Evolutionary conservation across 2,329 filamentous ascomycete genomes (phyloP).

Genomic region (Claviceps sp.): DNA sequence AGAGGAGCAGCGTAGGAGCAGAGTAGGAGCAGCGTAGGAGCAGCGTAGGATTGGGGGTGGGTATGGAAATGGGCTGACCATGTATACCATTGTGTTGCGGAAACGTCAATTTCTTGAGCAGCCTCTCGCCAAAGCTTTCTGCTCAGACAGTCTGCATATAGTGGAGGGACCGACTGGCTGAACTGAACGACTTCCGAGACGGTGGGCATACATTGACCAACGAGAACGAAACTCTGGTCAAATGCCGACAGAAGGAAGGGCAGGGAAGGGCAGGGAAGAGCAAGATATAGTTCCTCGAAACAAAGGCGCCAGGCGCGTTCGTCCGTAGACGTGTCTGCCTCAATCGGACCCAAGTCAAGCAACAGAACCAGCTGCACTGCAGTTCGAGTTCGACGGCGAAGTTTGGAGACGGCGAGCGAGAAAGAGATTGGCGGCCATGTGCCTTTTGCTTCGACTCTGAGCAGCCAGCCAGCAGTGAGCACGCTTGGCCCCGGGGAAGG

Average conservation of each 20-base stretch:
- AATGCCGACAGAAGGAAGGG: neutral
- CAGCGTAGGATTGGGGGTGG: slow-evolving; percentile 19
- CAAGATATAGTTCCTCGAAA: neutral
- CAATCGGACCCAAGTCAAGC: neutral
- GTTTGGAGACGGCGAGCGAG: neutral
- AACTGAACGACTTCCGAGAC: neutral
- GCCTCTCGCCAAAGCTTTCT: neutral
- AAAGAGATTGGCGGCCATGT: slow-evolving; percentile 3
- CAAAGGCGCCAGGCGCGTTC: neutral
- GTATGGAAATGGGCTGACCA: slow-evolving; percentile 19
- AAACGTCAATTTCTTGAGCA: neutral
- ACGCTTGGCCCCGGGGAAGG: slow-evolving; percentile 1
- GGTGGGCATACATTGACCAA: neutral
- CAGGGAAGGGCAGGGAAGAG: neutral
- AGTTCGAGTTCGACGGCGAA: neutral
- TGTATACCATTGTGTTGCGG: slow-evolving; percentile 8
- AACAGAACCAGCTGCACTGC: neutral
- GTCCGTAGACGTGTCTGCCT: neutral
- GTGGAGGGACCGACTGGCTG: no score
- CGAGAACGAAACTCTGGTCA: neutral
- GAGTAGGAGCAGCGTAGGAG: slow-evolving; percentile 16
- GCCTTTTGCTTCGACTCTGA: slow-evolving; percentile 4
- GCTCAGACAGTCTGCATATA: no score
- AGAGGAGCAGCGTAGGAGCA: slow-evolving; percentile 15
- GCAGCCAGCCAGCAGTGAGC: slow-evolving; percentile 1